These are phyloP conservation scores for Sporodiniella umbellata DNA, from an alignment of 371 early-diverging fungal species.

Conservation along the genomic window DNA sequence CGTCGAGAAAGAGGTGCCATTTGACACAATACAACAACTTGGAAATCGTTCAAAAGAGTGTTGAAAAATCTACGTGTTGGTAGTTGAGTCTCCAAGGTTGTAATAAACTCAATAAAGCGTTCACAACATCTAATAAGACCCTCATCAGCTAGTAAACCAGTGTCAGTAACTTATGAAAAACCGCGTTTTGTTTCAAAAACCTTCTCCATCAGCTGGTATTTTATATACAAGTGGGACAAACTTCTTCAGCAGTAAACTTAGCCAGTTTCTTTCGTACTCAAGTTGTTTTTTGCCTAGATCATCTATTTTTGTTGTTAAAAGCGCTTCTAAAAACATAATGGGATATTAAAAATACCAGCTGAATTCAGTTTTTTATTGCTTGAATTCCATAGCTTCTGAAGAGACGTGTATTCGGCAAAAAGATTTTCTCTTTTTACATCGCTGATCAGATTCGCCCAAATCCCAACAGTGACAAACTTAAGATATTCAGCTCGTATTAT, in stretches of 20 bases:
- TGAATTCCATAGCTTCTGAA: constrained; percentile 67
- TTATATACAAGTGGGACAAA: constrained; percentile 55
- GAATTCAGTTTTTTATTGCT: constrained; percentile 48
- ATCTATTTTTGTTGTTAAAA: neutral
- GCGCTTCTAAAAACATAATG: no score
- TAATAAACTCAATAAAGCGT: constrained; percentile 79
- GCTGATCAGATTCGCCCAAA: constrained; percentile 69
- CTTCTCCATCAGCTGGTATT: constrained; percentile 49
- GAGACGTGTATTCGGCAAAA: constrained; percentile 53
- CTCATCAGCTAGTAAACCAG: constrained; percentile 36
- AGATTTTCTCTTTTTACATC: constrained; percentile 48
- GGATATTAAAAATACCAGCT: constrained; percentile 36
- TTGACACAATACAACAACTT: constrained; percentile 62
- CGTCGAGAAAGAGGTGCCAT: constrained; percentile 54
- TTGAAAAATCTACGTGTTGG: constrained; percentile 90
- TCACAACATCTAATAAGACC: constrained; percentile 63
- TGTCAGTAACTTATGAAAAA: neutral
- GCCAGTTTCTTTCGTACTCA: constrained; percentile 55
- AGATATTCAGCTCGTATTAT: constrained; percentile 74
- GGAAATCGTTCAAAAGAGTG: constrained; percentile 77
- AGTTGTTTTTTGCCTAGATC: constrained; percentile 45
- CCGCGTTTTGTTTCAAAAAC: constrained; percentile 12
- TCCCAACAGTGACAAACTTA: constrained; percentile 66
- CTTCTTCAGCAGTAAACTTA: constrained; percentile 53
- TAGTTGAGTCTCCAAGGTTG: constrained; percentile 82